A percentile compares a stretch with the other conserved stretches of the same genome.
phyloP scores from a whole-genome alignment of 306 rosid species.

The Quercus robur region DNA sequence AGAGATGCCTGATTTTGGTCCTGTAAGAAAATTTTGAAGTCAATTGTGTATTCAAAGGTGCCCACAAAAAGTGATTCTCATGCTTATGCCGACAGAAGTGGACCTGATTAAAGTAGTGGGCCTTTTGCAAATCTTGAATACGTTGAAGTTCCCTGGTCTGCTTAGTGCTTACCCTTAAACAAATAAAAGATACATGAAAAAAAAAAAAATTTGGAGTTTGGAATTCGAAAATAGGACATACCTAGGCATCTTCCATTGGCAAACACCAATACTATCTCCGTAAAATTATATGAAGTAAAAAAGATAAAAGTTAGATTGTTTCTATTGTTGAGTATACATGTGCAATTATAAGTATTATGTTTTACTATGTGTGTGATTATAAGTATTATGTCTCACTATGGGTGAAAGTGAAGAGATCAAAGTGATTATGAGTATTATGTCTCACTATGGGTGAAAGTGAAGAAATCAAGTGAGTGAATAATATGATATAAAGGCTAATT shows the following conservation, averaged over 20 bases:
- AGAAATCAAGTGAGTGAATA: too few species aligned
- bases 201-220: neutral
- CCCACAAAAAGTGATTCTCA: neutral
- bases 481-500: too few species aligned
- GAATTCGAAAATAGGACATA: neutral
- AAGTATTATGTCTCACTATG: too few species aligned
- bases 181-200: neutral
- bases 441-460: too few species aligned
- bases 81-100: neutral
- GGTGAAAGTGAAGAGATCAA: too few species aligned
- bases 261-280: neutral
- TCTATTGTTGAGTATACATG: too few species aligned
- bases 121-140: neutral
- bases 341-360: too few species aligned
- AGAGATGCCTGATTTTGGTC: slow-evolving; percentile 13
- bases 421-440: too few species aligned
- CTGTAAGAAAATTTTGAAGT: neutral
- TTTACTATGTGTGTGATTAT: too few species aligned
- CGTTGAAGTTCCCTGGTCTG: neutral
- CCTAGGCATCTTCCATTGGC: neutral
- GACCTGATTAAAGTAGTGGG: neutral
- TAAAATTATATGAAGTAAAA: neutral
- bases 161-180: neutral
- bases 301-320: neutral
- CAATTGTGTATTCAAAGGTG: slow-evolving; percentile 1